phyloP scores from a whole-genome alignment of 768 basidiomycete species.

The Clathrus columnatus region DNA sequence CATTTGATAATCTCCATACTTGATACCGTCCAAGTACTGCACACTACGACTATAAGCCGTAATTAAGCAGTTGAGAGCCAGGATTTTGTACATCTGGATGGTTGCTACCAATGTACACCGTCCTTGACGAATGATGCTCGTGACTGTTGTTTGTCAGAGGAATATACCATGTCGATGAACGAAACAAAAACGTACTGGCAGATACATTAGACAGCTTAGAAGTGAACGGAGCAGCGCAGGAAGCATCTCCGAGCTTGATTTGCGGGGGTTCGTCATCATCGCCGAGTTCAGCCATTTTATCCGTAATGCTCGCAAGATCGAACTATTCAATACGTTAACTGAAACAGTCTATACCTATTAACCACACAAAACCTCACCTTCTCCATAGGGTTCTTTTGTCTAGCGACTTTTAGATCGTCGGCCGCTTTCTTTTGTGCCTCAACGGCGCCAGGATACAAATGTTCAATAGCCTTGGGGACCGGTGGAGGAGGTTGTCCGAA shows the following conservation, averaged over 20 bases:
- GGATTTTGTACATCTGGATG: conserved; percentile 99
- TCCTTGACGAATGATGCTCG: conserved; percentile 96
- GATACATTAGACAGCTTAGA: conserved; percentile 96
- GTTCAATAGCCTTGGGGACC: conserved; percentile 80
- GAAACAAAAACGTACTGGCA: conserved; percentile 59
- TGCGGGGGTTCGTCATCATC: conserved; percentile 92
- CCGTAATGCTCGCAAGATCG: conserved; percentile 68
- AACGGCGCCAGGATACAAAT: conserved; percentile 84
- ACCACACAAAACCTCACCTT: conserved; percentile 50
- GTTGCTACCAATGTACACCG: conserved; percentile 98
- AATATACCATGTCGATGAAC: not conserved
- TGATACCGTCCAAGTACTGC: conserved; percentile 97
- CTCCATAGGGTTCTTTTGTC: conserved; percentile 83
- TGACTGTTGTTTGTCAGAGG: conserved; percentile 42
- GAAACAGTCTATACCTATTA: not conserved
- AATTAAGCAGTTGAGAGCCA: conserved; percentile 95
- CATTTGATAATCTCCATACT: conserved; percentile 98
- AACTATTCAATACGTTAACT: conserved; percentile 39
- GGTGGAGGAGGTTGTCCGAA: conserved; percentile 94
- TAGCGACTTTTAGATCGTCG: conserved; percentile 51
- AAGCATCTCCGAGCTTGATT: conserved; percentile 99
- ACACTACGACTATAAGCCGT: conserved; percentile 98
- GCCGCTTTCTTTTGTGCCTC: conserved; percentile 79
- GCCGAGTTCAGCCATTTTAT: conserved; percentile 86
- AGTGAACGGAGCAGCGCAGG: conserved; percentile 97